Conservation (phyloP, 1,139 yeast genomes). For the Diutina pseudorugosa region DNA sequence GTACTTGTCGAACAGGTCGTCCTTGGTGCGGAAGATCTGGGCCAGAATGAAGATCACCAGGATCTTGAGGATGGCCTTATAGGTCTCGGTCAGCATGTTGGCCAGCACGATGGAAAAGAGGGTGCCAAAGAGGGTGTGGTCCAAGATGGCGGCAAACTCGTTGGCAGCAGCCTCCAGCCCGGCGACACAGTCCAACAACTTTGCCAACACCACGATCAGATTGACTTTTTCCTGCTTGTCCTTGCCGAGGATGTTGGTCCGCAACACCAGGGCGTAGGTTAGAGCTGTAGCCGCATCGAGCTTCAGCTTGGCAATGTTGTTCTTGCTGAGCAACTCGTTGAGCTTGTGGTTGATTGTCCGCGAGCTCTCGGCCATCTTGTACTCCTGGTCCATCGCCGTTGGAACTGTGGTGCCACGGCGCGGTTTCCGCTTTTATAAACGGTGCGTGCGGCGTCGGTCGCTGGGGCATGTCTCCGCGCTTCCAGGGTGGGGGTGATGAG, state of each 20-base stretch:
- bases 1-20: constrained; percentile 10
- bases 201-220: constrained; percentile 41
- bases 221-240: constrained; percentile 43
- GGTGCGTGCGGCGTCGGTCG: not conserved
- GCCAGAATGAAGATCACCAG: constrained; percentile 34
- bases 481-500: too few species aligned
- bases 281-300: constrained; percentile 25
- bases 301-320: constrained; percentile 19
- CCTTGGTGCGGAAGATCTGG: constrained; percentile 16
- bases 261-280: constrained; percentile 23
- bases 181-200: constrained; percentile 31
- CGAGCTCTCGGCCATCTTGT: constrained; percentile 22
- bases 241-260: constrained; percentile 29
- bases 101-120: constrained; percentile 32
- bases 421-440: not conserved
- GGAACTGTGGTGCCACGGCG: not conserved
- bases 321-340: constrained; percentile 31
- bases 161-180: constrained; percentile 28
- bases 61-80: constrained; percentile 37
- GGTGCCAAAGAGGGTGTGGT: constrained; percentile 27
- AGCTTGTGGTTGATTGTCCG: constrained; percentile 34
- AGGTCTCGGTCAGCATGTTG: constrained; percentile 37
- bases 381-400: not conserved
- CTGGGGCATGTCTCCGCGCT: too few species aligned
- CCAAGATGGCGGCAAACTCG: constrained; percentile 27